Conservation (phyloP, 192 early-diverging fungal species). For the Mortierella antarctica region DNA sequence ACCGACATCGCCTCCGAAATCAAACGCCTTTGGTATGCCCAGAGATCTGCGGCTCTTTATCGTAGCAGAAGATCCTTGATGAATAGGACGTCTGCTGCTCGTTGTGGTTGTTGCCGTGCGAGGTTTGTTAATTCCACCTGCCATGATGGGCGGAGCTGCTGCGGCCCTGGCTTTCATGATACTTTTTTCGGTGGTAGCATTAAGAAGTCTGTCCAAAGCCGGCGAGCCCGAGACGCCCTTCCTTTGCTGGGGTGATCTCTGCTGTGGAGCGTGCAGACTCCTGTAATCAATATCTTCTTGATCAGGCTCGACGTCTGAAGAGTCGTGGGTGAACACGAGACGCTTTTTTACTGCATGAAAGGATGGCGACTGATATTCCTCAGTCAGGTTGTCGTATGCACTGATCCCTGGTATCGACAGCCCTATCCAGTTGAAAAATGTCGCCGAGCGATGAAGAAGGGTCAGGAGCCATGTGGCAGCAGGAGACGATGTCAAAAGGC, state of each 20-base stretch:
- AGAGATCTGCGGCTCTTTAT: neutral
- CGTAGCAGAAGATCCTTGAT: neutral
- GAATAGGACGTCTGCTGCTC: neutral
- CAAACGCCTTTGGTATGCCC: constrained; percentile 13
- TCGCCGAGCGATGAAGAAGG: neutral
- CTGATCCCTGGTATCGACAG: neutral
- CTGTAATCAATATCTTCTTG: neutral
- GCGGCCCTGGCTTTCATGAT: constrained; percentile 1
- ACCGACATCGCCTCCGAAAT: constrained; percentile 9
- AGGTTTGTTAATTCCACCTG: neutral
- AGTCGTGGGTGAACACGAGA: constrained; percentile 27
- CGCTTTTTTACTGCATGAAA: constrained; percentile 33
- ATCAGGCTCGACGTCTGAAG: constrained; percentile 5
- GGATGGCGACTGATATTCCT: constrained; percentile 37
- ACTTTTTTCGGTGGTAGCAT: constrained; percentile 13
- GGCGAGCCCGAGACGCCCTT: constrained; percentile 7
- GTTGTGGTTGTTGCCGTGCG: neutral
- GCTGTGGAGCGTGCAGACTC: neutral
- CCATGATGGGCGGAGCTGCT: neutral
- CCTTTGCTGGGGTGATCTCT: neutral
- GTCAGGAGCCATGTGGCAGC: too few relatives aligned
- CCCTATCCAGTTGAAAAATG: neutral
- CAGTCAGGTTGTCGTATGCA: constrained; percentile 5
- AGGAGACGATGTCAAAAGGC: too few relatives aligned
- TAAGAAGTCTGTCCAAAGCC: constrained; percentile 21